Percentiles rank a stretch among this genome's conserved stretches.
Evolutionary conservation across 352 stramenopile genomes (phyloP).

Genomic region (Pythium guiyangense): DNA sequence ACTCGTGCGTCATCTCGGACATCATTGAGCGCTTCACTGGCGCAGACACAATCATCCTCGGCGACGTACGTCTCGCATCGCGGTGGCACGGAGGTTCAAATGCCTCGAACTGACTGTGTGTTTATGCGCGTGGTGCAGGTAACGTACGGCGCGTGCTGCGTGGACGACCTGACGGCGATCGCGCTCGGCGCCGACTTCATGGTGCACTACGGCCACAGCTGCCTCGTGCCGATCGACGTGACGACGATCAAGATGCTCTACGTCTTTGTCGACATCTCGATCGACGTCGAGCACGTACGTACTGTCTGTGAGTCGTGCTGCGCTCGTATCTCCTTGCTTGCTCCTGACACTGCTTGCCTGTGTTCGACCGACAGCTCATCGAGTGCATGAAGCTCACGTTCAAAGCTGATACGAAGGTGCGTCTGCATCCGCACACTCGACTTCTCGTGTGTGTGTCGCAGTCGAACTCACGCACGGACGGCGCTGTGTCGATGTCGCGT

Average conservation of each 20-base stretch:
- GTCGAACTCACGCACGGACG: background rate
- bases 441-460: background rate
- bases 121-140: conserved; percentile 27
- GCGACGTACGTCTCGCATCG: conserved; percentile 86
- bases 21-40: conserved; percentile 96
- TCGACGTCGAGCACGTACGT: conserved; percentile 94
- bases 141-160: conserved; percentile 99
- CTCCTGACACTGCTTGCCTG: background rate
- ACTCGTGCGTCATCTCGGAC: conserved; percentile 96
- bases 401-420: conserved; percentile 59
- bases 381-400: conserved; percentile 95
- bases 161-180: conserved; percentile 97
- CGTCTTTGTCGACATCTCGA: conserved; percentile 99
- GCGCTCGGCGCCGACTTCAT: conserved; percentile 95
- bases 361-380: conserved; percentile 59
- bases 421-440: background rate
- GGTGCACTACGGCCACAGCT: conserved; percentile 99
- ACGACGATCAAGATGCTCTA: conserved; percentile 97
- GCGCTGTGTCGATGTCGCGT: background rate
- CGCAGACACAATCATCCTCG: conserved; percentile 92
- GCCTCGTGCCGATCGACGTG: conserved; percentile 96
- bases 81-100: background rate
- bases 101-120: background rate
- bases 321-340: too few relatives aligned
- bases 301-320: background rate